Evolutionary conservation across 2,329 filamentous ascomycete species (phyloP).

Genomic region (Xylariaceae sp.): DNA sequence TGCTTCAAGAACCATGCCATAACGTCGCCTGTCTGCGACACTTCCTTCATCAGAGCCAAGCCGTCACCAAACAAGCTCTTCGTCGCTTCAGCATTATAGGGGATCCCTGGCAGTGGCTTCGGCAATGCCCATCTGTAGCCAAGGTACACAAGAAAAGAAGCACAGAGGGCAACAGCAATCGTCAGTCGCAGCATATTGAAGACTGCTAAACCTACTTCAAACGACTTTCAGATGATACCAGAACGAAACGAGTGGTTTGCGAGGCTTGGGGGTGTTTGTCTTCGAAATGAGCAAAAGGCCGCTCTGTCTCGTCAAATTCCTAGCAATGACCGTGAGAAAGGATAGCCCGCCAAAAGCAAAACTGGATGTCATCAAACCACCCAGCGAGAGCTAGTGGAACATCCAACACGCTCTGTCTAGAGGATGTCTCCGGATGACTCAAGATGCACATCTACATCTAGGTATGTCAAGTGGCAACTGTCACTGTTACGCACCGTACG

Average conservation of each 20-base stretch:
- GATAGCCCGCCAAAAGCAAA: too few species aligned
- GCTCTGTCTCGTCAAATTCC: too few species aligned
- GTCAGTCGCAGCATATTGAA: not conserved
- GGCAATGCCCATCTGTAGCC: slow-evolving; percentile 24
- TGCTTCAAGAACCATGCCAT: slow-evolving; percentile 16
- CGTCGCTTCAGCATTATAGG: slow-evolving; percentile 24
- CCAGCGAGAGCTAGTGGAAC: too few species aligned
- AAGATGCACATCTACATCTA: too few species aligned
- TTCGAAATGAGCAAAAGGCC: too few species aligned
- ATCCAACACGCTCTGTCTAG: too few species aligned
- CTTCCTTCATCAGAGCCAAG: slow-evolving; percentile 11
- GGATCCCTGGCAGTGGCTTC: slow-evolving; percentile 27
- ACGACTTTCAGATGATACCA: not conserved
- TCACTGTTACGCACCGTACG: too few species aligned
- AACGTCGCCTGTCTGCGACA: slow-evolving; percentile 4
- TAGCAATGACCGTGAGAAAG: too few species aligned
- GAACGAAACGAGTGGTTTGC: too few species aligned
- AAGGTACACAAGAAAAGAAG: slow-evolving; percentile 6
- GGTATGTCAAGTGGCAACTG: too few species aligned
- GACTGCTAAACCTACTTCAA: not conserved
- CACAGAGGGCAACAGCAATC: not conserved
- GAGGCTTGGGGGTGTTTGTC: not conserved
- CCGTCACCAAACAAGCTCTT: slow-evolving; percentile 21
- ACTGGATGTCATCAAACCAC: too few species aligned
- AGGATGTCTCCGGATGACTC: too few species aligned